Evolutionary conservation across 2,329 filamentous ascomycete genomes (phyloP).

Genomic region (Epichloe sylvatica): DNA sequence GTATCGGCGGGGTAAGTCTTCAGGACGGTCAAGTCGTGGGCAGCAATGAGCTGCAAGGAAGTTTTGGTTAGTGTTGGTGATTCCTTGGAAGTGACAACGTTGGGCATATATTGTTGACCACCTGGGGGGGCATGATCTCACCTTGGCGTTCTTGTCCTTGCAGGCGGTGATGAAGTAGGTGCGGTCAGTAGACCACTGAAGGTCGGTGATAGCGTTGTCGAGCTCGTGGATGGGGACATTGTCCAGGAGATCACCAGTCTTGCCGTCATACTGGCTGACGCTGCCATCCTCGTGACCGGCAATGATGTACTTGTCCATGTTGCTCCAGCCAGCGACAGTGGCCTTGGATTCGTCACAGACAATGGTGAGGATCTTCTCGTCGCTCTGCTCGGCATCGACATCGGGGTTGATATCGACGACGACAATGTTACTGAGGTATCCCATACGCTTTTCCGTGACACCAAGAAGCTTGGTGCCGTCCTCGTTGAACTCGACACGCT

Average conservation of each 20-base stretch:
- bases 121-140: constrained; percentile 20
- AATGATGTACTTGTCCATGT: constrained; percentile 89
- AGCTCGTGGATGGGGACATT: constrained; percentile 78
- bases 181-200: constrained; percentile 87
- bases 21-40: constrained; percentile 74
- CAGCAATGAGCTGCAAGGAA: constrained; percentile 53
- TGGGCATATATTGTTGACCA: no score
- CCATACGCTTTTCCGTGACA: constrained; percentile 97
- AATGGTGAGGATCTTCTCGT: constrained; percentile 74
- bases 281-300: constrained; percentile 94
- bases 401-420: constrained; percentile 83
- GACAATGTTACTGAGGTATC: constrained; percentile 84
- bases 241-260: constrained; percentile 73
- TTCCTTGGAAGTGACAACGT: no score
- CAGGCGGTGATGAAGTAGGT: constrained; percentile 97
- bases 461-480: constrained; percentile 83
- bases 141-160: constrained; percentile 95
- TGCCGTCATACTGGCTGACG: constrained; percentile 80
- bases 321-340: constrained; percentile 94
- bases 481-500: constrained; percentile 93
- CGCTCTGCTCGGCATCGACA: constrained; percentile 66
- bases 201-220: constrained; percentile 70
- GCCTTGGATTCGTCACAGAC: constrained; percentile 94
- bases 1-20: constrained; percentile 91
- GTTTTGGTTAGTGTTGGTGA: no score